Evolutionary conservation across 306 rosid species (phyloP).

Genomic region (Bauhinia variegata): DNA sequence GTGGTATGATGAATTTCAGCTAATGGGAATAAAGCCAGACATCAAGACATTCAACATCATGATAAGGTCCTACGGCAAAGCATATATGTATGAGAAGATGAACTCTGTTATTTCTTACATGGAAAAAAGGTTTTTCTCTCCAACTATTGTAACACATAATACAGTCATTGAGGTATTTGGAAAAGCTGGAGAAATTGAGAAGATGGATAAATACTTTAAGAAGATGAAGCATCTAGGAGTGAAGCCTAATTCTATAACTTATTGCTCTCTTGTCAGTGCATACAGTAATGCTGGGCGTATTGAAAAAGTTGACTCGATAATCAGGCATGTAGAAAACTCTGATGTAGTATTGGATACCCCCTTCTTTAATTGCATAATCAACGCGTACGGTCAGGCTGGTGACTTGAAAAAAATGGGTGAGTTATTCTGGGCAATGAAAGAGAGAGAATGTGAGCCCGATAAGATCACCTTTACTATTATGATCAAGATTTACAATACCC

Average conservation of each 20-base stretch:
- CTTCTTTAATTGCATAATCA: constrained; percentile 74
- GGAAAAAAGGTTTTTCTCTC: constrained; percentile 70
- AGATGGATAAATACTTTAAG: constrained; percentile 68
- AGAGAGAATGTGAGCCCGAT: constrained; percentile 69
- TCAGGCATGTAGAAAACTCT: constrained; percentile 79
- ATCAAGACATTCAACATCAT: constrained; percentile 77
- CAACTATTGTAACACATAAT: constrained; percentile 74
- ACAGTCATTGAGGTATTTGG: constrained; percentile 83
- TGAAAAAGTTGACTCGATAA: constrained; percentile 68
- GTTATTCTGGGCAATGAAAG: constrained; percentile 71
- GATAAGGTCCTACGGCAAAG: constrained; percentile 84
- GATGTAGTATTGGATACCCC: constrained; percentile 81
- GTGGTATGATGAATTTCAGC: constrained; percentile 88
- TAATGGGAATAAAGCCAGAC: constrained; percentile 80
- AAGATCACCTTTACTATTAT: constrained; percentile 64
- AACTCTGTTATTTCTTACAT: constrained; percentile 68
- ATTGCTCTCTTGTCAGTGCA: constrained; percentile 81
- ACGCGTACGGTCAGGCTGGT: constrained; percentile 72
- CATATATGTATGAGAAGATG: constrained; percentile 71
- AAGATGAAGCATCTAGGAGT: constrained; percentile 81
- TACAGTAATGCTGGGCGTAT: constrained; percentile 64
- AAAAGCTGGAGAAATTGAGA: constrained; percentile 65
- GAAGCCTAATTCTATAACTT: constrained; percentile 83
- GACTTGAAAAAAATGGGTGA: constrained; percentile 65
- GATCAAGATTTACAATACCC: constrained; percentile 68